Evolutionary conservation across 108 stramenopile species (phyloP).

Genomic region (Conticribra weissflogii): DNA sequence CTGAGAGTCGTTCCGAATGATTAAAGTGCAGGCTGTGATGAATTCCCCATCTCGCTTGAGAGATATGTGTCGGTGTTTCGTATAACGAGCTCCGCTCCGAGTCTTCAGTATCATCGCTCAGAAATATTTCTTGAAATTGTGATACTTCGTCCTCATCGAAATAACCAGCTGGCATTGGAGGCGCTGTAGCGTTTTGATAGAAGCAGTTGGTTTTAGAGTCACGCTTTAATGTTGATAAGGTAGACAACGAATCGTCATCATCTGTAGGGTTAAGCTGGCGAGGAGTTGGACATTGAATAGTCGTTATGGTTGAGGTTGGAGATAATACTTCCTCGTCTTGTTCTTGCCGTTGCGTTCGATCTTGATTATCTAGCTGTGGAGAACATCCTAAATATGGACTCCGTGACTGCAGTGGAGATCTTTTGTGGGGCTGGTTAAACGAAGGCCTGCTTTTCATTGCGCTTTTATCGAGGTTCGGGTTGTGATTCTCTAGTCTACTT

Average conservation of each 20-base stretch:
- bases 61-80: background rate
- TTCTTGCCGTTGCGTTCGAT: constrained; percentile 2
- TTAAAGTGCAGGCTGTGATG: constrained; percentile 40
- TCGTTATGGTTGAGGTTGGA: constrained; percentile 46
- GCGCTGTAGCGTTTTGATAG: constrained; percentile 36
- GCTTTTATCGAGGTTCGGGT: constrained; percentile 21
- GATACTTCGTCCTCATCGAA: background rate
- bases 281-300: constrained; percentile 39
- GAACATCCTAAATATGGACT: background rate
- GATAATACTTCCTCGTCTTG: constrained; percentile 28
- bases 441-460: constrained; percentile 12
- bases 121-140: background rate
- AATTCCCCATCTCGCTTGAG: constrained; percentile 42
- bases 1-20: constrained; percentile 27
- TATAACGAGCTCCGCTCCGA: background rate
- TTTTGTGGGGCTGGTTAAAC: no score
- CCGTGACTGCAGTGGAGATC: background rate
- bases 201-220: constrained; percentile 6
- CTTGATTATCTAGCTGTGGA: background rate
- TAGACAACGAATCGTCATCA: constrained; percentile 5
- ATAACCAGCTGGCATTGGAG: constrained; percentile 34
- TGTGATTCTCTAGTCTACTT: constrained; percentile 13
- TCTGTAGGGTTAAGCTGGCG: constrained; percentile 35
- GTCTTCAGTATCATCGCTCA: constrained; percentile 4
- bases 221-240: constrained; percentile 7